Evolutionary conservation across 2,329 filamentous ascomycete genomes (phyloP).

Genomic region (Ophiostoma tasmaniense): DNA sequence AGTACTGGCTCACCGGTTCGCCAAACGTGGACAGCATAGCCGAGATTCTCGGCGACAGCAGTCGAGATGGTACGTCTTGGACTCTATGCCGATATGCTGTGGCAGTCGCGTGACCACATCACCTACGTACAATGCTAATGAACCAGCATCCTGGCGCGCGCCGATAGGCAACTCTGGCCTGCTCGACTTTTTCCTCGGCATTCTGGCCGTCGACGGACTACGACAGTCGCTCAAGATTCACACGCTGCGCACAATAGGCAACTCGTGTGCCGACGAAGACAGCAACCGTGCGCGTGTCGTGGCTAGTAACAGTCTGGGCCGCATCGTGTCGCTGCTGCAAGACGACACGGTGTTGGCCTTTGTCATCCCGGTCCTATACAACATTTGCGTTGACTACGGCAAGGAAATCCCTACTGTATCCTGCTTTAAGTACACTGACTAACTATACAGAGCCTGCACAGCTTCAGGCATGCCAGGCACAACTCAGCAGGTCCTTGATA

Average conservation of each 20-base stretch:
- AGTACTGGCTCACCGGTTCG: slow-evolving; percentile 33
- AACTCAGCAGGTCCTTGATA: slow-evolving; percentile 42
- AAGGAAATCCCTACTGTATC: background rate
- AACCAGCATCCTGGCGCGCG: slow-evolving; percentile 45
- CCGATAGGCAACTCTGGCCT: slow-evolving; percentile 51
- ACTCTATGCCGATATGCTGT: no score
- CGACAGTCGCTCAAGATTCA: slow-evolving; percentile 42
- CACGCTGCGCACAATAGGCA: slow-evolving; percentile 49
- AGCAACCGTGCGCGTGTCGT: slow-evolving; percentile 51
- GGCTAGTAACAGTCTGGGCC: slow-evolving; percentile 37
- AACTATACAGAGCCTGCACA: slow-evolving; percentile 38
- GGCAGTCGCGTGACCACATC: background rate
- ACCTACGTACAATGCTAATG: background rate
- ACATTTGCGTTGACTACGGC: slow-evolving; percentile 53
- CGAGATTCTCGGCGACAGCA: slow-evolving; percentile 47
- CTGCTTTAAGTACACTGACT: slow-evolving; percentile 34
- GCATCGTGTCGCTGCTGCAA: slow-evolving; percentile 41
- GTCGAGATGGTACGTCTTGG: slow-evolving; percentile 43
- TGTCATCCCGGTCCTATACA: slow-evolving; percentile 52
- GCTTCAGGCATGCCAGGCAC: slow-evolving; percentile 43
- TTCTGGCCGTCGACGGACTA: slow-evolving; percentile 32
- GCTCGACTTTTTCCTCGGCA: slow-evolving; percentile 45
- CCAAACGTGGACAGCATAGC: slow-evolving; percentile 34
- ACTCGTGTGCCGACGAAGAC: slow-evolving; percentile 56
- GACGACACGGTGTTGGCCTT: slow-evolving; percentile 42